Evolutionary conservation across 768 basidiomycete genomes (phyloP).

Genomic region (Glaciozyma martinii): DNA sequence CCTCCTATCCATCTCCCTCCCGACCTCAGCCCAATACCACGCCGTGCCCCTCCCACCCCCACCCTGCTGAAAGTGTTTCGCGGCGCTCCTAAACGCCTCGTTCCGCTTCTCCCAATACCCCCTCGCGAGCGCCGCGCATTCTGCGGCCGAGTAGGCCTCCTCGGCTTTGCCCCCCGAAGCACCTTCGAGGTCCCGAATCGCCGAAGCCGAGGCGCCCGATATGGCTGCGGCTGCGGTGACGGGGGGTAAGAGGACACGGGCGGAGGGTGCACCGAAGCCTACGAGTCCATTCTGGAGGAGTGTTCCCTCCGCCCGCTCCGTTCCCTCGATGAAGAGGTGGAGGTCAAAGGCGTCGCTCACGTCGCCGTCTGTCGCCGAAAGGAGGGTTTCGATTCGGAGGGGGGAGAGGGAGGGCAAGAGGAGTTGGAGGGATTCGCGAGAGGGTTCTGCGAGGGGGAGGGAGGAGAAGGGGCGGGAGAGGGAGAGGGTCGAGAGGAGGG

Average conservation of each 20-base stretch:
- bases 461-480: slow-evolving; percentile 16
- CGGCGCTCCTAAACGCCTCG: slow-evolving; percentile 39
- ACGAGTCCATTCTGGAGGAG: slow-evolving; percentile 20
- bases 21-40: slow-evolving; percentile 40
- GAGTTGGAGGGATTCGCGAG: neutral
- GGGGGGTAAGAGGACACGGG: neutral
- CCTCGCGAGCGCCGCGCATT: neutral
- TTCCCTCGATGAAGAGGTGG: slow-evolving; percentile 16
- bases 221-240: neutral
- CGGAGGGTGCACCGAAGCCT: neutral
- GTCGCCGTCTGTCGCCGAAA: slow-evolving; percentile 19
- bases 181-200: neutral
- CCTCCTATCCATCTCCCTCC: slow-evolving; percentile 35
- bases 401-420: neutral
- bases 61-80: slow-evolving; percentile 34
- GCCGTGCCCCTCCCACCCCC: slow-evolving; percentile 35
- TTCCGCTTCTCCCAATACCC: slow-evolving; percentile 36
- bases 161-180: neutral
- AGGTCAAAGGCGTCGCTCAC: slow-evolving; percentile 33
- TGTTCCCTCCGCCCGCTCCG: slow-evolving; percentile 10
- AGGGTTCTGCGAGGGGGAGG: neutral
- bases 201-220: neutral
- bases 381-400: neutral
- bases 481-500: slow-evolving; percentile 14
- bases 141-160: neutral